Conservation (phyloP, 2,329 filamentous ascomycete species). For the Orbilia brochopaga region DNA sequence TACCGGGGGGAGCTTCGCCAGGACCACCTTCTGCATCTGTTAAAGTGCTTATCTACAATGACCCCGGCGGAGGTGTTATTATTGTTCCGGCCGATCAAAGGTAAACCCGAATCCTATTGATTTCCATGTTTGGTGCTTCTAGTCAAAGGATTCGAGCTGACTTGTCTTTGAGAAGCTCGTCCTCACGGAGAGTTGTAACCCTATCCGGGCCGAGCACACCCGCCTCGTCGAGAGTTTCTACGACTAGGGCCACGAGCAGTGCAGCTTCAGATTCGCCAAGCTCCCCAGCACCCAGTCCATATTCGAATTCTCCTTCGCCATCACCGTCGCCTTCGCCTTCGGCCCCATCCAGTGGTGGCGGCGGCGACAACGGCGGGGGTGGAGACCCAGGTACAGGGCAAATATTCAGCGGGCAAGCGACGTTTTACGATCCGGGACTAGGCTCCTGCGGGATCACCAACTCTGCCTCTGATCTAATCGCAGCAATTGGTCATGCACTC, state of each 20-base stretch:
- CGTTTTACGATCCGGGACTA: slow-evolving; percentile 53
- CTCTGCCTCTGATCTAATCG: slow-evolving; percentile 53
- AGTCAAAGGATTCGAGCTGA: background rate
- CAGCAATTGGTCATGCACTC: slow-evolving; percentile 52
- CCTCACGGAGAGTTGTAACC: slow-evolving; percentile 33
- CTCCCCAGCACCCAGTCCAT: slow-evolving; percentile 8
- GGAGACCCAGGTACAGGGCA: slow-evolving; percentile 31
- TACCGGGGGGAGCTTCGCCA: too few relatives aligned
- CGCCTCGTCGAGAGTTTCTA: background rate
- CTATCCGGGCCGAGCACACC: slow-evolving; percentile 18
- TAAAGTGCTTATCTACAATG: slow-evolving; percentile 43
- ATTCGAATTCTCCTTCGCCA: slow-evolving; percentile 24
- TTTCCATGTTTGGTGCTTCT: background rate
- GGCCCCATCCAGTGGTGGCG: slow-evolving; percentile 19
- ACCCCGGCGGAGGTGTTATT: slow-evolving; percentile 43
- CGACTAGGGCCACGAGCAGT: slow-evolving; percentile 11
- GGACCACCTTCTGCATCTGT: slow-evolving; percentile 12
- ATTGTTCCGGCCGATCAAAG: slow-evolving; percentile 47
- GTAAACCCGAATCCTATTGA: slow-evolving; percentile 3
- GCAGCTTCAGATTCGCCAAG: slow-evolving; percentile 3
- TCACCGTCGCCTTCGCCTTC: background rate
- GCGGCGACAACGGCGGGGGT: slow-evolving; percentile 20
- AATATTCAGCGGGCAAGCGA: slow-evolving; percentile 53
- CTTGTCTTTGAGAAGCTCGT: slow-evolving; percentile 13
- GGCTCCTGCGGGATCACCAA: slow-evolving; percentile 54